Conservation (phyloP, 1,139 yeast species). For the Lodderomyces pseudojiufengensis region DNA sequence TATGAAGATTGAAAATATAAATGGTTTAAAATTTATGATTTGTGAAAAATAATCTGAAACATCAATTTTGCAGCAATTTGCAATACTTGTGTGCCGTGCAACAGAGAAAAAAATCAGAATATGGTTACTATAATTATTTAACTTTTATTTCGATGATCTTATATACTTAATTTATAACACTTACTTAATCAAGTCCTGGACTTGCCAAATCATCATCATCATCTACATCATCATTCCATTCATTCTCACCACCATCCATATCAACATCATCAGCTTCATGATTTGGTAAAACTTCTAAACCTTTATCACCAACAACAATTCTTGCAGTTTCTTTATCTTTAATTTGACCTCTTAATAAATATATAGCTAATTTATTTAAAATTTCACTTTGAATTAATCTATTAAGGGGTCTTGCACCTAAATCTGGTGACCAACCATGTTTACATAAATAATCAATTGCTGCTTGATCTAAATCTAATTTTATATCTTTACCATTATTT, state of each 20-base stretch:
- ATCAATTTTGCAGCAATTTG: no score
- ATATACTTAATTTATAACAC: no score
- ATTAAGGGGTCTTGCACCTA: slow-evolving; percentile 98
- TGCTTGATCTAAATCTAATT: slow-evolving; percentile 62
- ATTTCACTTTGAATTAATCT: slow-evolving; percentile 86
- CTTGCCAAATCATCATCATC: slow-evolving; percentile 42
- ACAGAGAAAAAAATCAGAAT: no score
- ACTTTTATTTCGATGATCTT: no score
- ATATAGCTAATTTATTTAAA: slow-evolving; percentile 83
- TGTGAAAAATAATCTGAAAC: no score
- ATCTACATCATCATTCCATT: slow-evolving; percentile 51
- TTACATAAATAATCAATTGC: slow-evolving; percentile 79
- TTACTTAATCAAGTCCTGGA: neutral
- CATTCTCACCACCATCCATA: slow-evolving; percentile 53
- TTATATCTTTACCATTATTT: slow-evolving; percentile 73
- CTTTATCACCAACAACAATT: slow-evolving; percentile 57
- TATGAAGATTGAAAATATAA: no score
- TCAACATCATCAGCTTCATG: slow-evolving; percentile 66
- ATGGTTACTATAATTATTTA: no score
- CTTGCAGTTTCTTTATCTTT: slow-evolving; percentile 80
- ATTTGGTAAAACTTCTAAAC: slow-evolving; percentile 79
- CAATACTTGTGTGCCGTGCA: no score
- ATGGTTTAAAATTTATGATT: no score
- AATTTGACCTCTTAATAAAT: slow-evolving; percentile 81
- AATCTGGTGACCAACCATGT: slow-evolving; percentile 85